phyloP scores from a whole-genome alignment of 2,329 filamentous ascomycete genomes.

The Didymella sp. region DNA sequence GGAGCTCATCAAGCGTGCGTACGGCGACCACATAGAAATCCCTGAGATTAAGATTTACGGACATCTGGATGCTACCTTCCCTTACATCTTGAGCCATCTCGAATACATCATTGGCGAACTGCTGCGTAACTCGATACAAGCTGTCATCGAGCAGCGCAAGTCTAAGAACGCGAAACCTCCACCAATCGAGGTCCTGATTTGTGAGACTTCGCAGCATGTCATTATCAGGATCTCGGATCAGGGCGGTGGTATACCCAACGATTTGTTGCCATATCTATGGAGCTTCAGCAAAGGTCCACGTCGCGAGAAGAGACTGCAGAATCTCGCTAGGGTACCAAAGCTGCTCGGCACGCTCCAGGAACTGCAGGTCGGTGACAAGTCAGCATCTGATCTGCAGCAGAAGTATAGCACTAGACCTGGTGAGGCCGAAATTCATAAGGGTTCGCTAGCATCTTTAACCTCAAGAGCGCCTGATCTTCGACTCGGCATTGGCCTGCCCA shows the following conservation, averaged over 20 bases:
- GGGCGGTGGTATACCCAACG: conserved; percentile 86
- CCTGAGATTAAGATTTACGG: conserved; percentile 85
- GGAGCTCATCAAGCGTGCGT: conserved; percentile 75
- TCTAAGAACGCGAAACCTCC: conserved; percentile 63
- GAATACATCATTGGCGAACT: conserved; percentile 98
- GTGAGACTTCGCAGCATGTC: conserved; percentile 91
- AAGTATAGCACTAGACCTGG: conserved; percentile 31
- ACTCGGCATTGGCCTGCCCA: conserved; percentile 89
- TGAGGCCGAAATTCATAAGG: conserved; percentile 50
- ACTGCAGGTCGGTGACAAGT: conserved; percentile 58
- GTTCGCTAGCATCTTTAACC: conserved; percentile 79
- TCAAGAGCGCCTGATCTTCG: conserved; percentile 84
- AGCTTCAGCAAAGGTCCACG: conserved; percentile 94
- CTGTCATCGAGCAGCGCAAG: conserved; percentile 77
- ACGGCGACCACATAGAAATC: conserved; percentile 73
- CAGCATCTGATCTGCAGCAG: conserved; percentile 23
- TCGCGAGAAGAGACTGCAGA: conserved; percentile 77
- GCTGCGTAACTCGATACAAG: conserved; percentile 92
- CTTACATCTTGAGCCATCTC: conserved; percentile 93
- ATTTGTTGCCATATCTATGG: conserved; percentile 90
- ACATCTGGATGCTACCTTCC: conserved; percentile 88
- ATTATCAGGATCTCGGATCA: conserved; percentile 96
- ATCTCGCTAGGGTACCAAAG: conserved; percentile 83
- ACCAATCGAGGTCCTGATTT: conserved; percentile 92
- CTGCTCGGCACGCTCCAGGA: conserved; percentile 95